A percentile compares a stretch with the other conserved stretches of the same genome.
Evolutionary conservation across 208 protist genomes (phyloP).

Genomic region (Phytomonas sp.): DNA sequence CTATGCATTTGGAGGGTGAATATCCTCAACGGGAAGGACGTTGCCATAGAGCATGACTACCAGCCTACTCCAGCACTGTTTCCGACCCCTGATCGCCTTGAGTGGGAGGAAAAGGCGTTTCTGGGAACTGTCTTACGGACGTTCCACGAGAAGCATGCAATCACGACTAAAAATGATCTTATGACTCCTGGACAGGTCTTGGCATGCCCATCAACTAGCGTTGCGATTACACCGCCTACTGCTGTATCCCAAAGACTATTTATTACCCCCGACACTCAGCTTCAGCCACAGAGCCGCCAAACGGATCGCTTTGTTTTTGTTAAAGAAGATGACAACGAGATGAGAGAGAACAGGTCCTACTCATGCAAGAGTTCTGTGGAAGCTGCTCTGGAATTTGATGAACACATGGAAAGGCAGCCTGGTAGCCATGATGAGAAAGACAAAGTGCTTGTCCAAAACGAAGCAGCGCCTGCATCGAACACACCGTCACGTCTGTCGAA

Average conservation of each 20-base stretch:
- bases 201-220: neutral
- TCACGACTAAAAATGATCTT: neutral
- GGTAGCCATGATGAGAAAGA: neutral
- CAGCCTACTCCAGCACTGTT: conserved; percentile 48
- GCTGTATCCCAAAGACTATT: neutral
- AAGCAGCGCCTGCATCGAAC: neutral
- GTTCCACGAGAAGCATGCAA: conserved; percentile 9
- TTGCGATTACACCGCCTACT: neutral
- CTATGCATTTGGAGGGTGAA: conserved; percentile 66
- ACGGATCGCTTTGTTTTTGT: neutral
- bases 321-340: neutral
- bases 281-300: neutral
- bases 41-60: conserved; percentile 16
- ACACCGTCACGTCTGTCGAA: neutral
- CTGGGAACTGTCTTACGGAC: conserved; percentile 33
- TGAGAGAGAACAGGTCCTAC: neutral
- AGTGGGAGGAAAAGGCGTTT: conserved; percentile 30
- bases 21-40: conserved; percentile 10
- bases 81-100: conserved; percentile 31
- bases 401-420: neutral
- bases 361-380: neutral
- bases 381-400: neutral
- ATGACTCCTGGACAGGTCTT: neutral
- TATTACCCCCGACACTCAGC: neutral
- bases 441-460: neutral